Evolutionary conservation across 768 basidiomycete genomes (phyloP).

Genomic region (Tulasnella sp.): DNA sequence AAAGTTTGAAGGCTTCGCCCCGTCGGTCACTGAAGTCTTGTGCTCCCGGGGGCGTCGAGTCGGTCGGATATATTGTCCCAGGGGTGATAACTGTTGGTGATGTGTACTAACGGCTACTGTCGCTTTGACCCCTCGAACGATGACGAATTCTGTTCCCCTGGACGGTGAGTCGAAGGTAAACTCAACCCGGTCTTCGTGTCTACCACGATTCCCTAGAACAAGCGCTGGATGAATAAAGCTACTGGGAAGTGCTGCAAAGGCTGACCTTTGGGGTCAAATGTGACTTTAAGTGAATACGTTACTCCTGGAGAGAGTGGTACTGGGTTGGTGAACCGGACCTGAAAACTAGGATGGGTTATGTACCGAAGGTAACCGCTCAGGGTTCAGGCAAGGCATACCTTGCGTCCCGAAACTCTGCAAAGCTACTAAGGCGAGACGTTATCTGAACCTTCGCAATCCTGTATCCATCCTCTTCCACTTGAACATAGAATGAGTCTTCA

Average conservation of each 20-base stretch:
- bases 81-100: not conserved
- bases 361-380: not conserved
- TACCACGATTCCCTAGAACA: not conserved
- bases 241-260: not conserved
- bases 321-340: not conserved
- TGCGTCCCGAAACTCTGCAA: not conserved
- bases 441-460: not conserved
- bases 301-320: not conserved
- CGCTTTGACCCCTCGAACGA: slow-evolving; percentile 13
- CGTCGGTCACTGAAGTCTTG: slow-evolving; percentile 37
- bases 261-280: slow-evolving; percentile 21
- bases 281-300: slow-evolving; percentile 16
- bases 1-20: slow-evolving; percentile 42
- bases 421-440: not conserved
- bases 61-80: not conserved
- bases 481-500: not conserved
- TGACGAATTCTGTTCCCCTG: not conserved
- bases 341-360: not conserved
- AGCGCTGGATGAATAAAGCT: not conserved
- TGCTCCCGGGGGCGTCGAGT: not conserved
- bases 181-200: slow-evolving; percentile 26
- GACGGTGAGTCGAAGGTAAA: slow-evolving; percentile 17
- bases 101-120: not conserved
- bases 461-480: not conserved
- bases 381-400: not conserved